Evolutionary conservation across 2,329 filamentous ascomycete genomes (phyloP), one percentile per base, ranked within the genome.

Genomic region (Ophiostoma quercus): DNA sequence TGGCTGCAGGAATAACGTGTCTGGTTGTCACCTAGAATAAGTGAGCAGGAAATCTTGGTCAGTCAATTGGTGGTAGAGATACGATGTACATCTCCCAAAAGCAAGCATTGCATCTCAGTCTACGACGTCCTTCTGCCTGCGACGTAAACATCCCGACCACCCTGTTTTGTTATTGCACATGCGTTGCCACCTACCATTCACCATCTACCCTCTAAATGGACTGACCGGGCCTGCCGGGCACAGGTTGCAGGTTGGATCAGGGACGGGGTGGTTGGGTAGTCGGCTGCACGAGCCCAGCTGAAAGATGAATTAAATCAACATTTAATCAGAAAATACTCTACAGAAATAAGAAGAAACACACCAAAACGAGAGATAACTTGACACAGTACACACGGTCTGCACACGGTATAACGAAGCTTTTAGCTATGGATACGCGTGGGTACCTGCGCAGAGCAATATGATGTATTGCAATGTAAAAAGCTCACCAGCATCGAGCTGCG

Each of bases 211-310:
- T 41, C 39, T 11, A 3, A 12, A 12, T 14, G 39, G 29, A 16
- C 7, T 37, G 60, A 12, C 62, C 62, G 62, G 62, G 19, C 62
- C 19, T 39, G 62, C 62, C 62, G 62, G 62, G 29, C 62, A 65
- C 34, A 34, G 34, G 8, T 34, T 8, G 25, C 16, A 34, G 62
- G 34, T 12, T 32, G 25, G 60, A 41, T 66, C 62, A n/a, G 8
- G 16, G 19, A 41, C 19, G 34, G 63, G 39, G 65, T 41, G 37
- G 65, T 41, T 43, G 37, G 51, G n/a, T 62, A 34, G 5, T 34
- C 34, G 37, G 70, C 65, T 71, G 70, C 70, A 66, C 70, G 67
- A 71, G 29, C 39, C 68, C 65, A 71, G 70, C 70, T 71, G 70
- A 69, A 71, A 71, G 51, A 34, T 63, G 29, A 34, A 37, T n/a